Conservation (phyloP, 2,329 filamentous ascomycete genomes). For the Geosmithia putterillii region DNA sequence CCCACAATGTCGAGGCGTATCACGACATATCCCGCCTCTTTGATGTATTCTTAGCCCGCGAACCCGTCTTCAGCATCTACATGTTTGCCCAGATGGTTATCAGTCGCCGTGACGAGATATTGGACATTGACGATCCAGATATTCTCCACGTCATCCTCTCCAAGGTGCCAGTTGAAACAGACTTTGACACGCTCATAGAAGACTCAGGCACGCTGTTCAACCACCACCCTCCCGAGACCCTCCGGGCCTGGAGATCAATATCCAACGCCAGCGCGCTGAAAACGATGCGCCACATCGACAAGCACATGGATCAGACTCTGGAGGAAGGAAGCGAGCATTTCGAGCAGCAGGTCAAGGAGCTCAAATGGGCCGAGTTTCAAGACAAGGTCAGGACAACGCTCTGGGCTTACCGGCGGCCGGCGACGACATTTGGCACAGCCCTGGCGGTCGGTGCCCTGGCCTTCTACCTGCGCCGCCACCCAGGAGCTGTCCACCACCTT, state of each 20-base stretch:
- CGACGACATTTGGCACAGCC: conserved; percentile 48
- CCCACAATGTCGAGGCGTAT: conserved; percentile 88
- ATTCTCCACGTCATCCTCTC: conserved; percentile 84
- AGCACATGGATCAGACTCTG: conserved; percentile 42
- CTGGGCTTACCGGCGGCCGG: conserved; percentile 55
- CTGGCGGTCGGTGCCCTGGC: conserved; percentile 57
- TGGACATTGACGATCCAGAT: conserved; percentile 84
- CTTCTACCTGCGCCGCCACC: conserved; percentile 48
- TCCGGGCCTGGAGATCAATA: conserved; percentile 62
- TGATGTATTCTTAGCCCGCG: conserved; percentile 77
- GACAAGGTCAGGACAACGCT: conserved; percentile 22
- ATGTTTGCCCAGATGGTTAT: conserved; percentile 84
- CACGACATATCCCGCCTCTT: conserved; percentile 82
- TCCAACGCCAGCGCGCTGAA: conserved; percentile 73
- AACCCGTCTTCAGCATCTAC: conserved; percentile 84
- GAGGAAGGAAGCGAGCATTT: conserved; percentile 59
- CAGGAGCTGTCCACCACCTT: conserved; percentile 14
- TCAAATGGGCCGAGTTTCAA: conserved; percentile 49
- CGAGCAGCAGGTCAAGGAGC: conserved; percentile 55
- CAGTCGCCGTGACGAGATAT: conserved; percentile 68
- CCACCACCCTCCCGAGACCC: conserved; percentile 55
- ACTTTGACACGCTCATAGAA: conserved; percentile 66
- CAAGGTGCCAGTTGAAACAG: conserved; percentile 70
- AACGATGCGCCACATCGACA: conserved; percentile 50
- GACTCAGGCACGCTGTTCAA: conserved; percentile 52